phyloP scores from a whole-genome alignment of 1,284 basidiomycete species.

The Rhodotorula sp. region DNA sequence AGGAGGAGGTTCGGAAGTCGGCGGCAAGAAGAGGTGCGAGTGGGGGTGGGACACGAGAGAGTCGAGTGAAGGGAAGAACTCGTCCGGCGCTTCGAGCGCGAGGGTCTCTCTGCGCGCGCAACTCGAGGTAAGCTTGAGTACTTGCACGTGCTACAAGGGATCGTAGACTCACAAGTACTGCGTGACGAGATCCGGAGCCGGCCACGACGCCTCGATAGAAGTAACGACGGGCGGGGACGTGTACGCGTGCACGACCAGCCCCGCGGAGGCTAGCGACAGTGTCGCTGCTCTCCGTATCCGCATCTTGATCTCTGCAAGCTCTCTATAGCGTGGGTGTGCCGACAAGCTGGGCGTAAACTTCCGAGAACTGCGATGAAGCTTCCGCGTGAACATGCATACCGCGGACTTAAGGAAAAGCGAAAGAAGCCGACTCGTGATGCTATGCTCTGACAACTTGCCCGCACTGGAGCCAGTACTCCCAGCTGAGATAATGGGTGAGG shows the following conservation, averaged over 20 bases:
- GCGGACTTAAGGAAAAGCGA: too few species aligned
- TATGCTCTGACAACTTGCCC: too few species aligned
- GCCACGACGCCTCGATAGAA: conserved; percentile 70
- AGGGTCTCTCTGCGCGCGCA: conserved; percentile 14
- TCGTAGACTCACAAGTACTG: conserved; percentile 69
- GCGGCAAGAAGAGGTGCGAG: conserved; percentile 39
- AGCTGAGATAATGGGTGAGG: too few species aligned
- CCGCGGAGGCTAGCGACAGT: neutral
- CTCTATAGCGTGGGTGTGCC: too few species aligned
- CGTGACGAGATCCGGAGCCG: conserved; percentile 67
- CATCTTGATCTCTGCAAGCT: too few species aligned
- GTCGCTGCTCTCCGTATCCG: neutral
- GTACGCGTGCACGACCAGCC: neutral
- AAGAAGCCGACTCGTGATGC: too few species aligned
- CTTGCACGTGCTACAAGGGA: neutral
- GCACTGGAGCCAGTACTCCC: too few species aligned
- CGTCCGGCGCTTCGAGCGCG: conserved; percentile 62
- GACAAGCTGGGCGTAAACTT: too few species aligned
- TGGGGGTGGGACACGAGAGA: conserved; percentile 57
- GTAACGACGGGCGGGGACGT: conserved; percentile 13
- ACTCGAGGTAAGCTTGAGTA: conserved; percentile 13
- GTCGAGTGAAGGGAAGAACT: conserved; percentile 69
- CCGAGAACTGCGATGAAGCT: too few species aligned
- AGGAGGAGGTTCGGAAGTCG: conserved; percentile 37
- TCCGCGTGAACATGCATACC: too few species aligned